Base-by-base conservation (phyloP, 2,329 filamentous ascomycete species). In the Chaetomium globosum region DNA sequence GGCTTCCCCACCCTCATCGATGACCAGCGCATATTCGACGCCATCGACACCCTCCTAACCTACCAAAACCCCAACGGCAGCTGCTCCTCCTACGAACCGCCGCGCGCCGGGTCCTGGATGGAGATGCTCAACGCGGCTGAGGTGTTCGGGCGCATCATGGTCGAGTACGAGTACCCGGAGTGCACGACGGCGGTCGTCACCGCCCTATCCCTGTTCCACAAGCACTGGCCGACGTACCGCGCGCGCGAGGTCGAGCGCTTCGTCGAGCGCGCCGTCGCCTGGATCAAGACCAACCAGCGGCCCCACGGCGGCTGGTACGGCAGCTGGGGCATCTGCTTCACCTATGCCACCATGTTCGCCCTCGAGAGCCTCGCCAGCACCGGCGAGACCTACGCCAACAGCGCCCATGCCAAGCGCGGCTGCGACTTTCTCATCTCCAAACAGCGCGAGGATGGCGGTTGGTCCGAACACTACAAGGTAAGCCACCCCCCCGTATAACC, bases 141-240 rank as follows among this genome's bases (percentile, higher is more conserved):
- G 76, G 93, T 99, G 0, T 99, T 99, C 76, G 93, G 92, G 16
- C 86, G 89, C 23, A 99, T 99, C 79, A 99, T 99, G 95, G 89
- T 99, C 61, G 94, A 98, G 75, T 99, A 99, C 76, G 92, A 97
- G 76, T 98, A 99, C 74, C 93, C 94, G 0, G 95, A 99, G 77
- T 99, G 95, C 80, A 99, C 95, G 0, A 98, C 95, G 2, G 93
- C 95, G 0, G 92, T 93, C 33, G 90, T 99, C 3, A 97, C 92
- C 1, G 93, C 91, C 0, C 82, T 99, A 23, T 90, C 89, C 4
- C 82, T 94, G 1, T 98, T 98, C 81, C 85, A 86, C 70, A 84
- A 89, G 73, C 83, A 91, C 75, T 96, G 92, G 81, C 92, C 94
- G 0, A 81, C 89, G 31, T 96, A 99, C 77, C 86, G 94, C 58